phyloP scores from a whole-genome alignment of 1,139 yeast species.

The Pichia sp. region DNA sequence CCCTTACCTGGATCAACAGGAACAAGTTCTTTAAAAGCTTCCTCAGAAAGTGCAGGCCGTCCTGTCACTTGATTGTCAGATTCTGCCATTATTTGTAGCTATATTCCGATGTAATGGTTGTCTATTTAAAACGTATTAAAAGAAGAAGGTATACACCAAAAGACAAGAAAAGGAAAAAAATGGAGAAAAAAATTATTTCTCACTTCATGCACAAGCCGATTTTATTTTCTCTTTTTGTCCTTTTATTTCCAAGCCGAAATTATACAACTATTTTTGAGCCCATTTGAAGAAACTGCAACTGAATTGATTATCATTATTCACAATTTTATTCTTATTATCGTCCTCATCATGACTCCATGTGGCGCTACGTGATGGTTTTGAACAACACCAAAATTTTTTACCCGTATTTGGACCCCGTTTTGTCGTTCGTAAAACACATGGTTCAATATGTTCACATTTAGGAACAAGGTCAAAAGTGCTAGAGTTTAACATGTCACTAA shows the following conservation, averaged over 20 bases:
- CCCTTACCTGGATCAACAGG: constrained; percentile 38
- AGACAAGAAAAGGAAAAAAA: no score
- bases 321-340: not conserved
- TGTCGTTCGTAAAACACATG: constrained; percentile 46
- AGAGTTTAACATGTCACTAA: constrained; percentile 14
- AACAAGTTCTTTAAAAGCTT: constrained; percentile 6
- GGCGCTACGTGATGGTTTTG: constrained; percentile 28
- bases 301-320: constrained; percentile 5
- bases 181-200: no score
- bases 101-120: no score
- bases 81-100: not conserved
- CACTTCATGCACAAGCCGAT: no score
- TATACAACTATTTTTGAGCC: constrained; percentile 25
- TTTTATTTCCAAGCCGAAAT: not conserved
- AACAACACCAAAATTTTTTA: constrained; percentile 56
- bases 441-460: constrained; percentile 44
- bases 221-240: not conserved
- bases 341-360: constrained; percentile 18
- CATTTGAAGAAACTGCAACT: constrained; percentile 36
- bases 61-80: not conserved
- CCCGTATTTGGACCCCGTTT: constrained; percentile 43
- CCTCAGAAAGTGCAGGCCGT: constrained; percentile 7
- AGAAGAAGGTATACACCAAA: not conserved
- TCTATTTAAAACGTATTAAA: not conserved
- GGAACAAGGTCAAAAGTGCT: constrained; percentile 31